These are phyloP conservation scores for Tolypocladium pustulatum DNA, from an alignment of 2,329 filamentous ascomycete genomes.

Conservation along the genomic window DNA sequence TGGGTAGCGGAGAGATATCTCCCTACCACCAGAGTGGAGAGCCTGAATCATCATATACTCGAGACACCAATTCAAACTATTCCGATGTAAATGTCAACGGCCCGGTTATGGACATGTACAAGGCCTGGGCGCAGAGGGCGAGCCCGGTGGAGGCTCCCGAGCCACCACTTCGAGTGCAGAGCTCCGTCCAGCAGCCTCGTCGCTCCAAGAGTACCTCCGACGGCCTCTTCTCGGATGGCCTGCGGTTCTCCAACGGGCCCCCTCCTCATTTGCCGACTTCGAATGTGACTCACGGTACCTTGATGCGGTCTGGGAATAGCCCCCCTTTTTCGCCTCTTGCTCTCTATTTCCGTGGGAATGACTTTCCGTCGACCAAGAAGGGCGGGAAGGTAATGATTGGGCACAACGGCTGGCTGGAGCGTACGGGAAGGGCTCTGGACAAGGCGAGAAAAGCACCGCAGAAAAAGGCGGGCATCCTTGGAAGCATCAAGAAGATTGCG, in stretches of 20 bases:
- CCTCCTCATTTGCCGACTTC: neutral
- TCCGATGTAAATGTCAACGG: slow-evolving; percentile 5
- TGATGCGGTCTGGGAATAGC: slow-evolving; percentile 4
- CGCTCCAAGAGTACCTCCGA: slow-evolving; percentile 19
- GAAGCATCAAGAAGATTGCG: slow-evolving; percentile 40
- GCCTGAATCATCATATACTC: neutral
- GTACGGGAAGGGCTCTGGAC: slow-evolving; percentile 17
- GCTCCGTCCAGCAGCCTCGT: slow-evolving; percentile 10
- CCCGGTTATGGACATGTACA: slow-evolving; percentile 12
- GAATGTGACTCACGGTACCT: neutral
- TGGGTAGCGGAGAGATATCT: neutral
- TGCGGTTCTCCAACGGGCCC: neutral
- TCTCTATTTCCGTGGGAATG: slow-evolving; percentile 29
- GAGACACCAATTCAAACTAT: neutral
- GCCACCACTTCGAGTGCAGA: slow-evolving; percentile 6
- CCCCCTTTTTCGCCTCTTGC: slow-evolving; percentile 31
- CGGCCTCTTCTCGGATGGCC: slow-evolving; percentile 3
- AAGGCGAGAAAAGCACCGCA: slow-evolving; percentile 15
- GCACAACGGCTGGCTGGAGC: slow-evolving; percentile 46
- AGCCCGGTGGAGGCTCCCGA: slow-evolving; percentile 10
- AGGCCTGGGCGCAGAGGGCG: slow-evolving; percentile 7
- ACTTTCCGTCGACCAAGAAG: slow-evolving; percentile 25
- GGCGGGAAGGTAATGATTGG: slow-evolving; percentile 43
- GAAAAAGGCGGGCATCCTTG: slow-evolving; percentile 32
- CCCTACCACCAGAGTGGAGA: neutral